These are phyloP conservation scores for Trichoderma sp. DNA, from an alignment of 2,329 filamentous ascomycete species.

Conservation along the genomic window DNA sequence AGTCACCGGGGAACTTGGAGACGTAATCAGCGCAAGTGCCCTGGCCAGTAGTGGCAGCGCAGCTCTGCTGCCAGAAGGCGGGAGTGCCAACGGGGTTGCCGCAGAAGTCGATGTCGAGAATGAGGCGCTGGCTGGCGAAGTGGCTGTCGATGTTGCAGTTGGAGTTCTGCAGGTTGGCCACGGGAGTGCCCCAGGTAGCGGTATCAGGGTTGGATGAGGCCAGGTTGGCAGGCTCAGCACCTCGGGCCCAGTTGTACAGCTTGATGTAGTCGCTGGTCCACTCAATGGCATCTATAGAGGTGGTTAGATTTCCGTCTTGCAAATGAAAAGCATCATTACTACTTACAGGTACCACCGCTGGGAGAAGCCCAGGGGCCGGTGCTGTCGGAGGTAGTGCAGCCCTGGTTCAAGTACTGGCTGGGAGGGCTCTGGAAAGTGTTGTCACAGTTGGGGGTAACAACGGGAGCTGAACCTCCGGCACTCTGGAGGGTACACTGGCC, in stretches of 20 bases:
- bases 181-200: constrained; percentile 65
- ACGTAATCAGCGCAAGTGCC: constrained; percentile 46
- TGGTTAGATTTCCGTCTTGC: neutral
- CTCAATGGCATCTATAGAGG: constrained; percentile 45
- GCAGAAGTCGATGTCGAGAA: constrained; percentile 76
- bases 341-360: constrained; percentile 48
- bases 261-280: constrained; percentile 48
- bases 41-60: constrained; percentile 34
- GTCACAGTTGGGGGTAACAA: constrained; percentile 47
- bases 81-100: constrained; percentile 65
- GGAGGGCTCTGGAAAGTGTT: constrained; percentile 42
- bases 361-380: constrained; percentile 45
- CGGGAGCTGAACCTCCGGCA: constrained; percentile 38
- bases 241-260: constrained; percentile 47
- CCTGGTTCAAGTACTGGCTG: constrained; percentile 44
- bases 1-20: constrained; percentile 42
- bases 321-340: neutral
- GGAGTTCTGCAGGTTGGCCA: constrained; percentile 60
- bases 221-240: constrained; percentile 42
- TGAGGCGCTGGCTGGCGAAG: constrained; percentile 70
- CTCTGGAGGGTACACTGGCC: constrained; percentile 44
- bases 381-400: constrained; percentile 48
- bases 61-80: constrained; percentile 37
- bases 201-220: constrained; percentile 59
- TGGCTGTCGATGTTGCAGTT: constrained; percentile 65